Evolutionary conservation across 371 early-diverging fungal species (phyloP).

Genomic region (Rhizopus delemar): DNA sequence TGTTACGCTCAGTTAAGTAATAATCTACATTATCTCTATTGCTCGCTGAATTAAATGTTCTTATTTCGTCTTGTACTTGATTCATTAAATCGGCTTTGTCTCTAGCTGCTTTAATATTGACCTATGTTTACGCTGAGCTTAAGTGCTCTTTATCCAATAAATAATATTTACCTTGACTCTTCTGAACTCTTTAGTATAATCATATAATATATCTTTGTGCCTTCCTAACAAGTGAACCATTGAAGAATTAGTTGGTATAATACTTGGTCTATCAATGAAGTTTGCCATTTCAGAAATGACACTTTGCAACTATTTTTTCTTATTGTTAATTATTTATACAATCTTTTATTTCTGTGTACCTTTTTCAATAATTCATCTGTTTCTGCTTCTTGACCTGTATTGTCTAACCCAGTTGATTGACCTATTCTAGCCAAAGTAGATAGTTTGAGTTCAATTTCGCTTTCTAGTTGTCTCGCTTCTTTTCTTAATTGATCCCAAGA

Average conservation of each 20-base stretch:
- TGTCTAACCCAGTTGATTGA: slow-evolving; percentile 30
- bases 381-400: slow-evolving; percentile 54
- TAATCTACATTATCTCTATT: slow-evolving; percentile 51
- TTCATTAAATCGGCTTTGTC: slow-evolving; percentile 68
- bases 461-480: slow-evolving; percentile 68
- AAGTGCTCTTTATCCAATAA: not conserved
- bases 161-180: slow-evolving; percentile 46
- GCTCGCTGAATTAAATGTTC: slow-evolving; percentile 45
- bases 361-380: slow-evolving; percentile 60
- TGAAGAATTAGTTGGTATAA: slow-evolving; percentile 60
- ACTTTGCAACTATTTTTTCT: slow-evolving; percentile 47
- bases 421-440: slow-evolving; percentile 49
- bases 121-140: slow-evolving; percentile 23
- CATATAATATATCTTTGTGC: slow-evolving; percentile 71
- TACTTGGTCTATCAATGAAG: slow-evolving; percentile 52
- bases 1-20: slow-evolving; percentile 61
- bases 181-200: slow-evolving; percentile 70
- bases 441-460: slow-evolving; percentile 65
- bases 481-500: slow-evolving; percentile 70
- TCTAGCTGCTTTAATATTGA: slow-evolving; percentile 57
- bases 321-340: not conserved
- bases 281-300: slow-evolving; percentile 60
- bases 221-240: slow-evolving; percentile 73
- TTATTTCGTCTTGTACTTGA: slow-evolving; percentile 59
- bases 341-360: slow-evolving; percentile 33